These are phyloP conservation scores for Chalciporus chontae DNA, from an alignment of 768 basidiomycete species.

Conservation along the genomic window DNA sequence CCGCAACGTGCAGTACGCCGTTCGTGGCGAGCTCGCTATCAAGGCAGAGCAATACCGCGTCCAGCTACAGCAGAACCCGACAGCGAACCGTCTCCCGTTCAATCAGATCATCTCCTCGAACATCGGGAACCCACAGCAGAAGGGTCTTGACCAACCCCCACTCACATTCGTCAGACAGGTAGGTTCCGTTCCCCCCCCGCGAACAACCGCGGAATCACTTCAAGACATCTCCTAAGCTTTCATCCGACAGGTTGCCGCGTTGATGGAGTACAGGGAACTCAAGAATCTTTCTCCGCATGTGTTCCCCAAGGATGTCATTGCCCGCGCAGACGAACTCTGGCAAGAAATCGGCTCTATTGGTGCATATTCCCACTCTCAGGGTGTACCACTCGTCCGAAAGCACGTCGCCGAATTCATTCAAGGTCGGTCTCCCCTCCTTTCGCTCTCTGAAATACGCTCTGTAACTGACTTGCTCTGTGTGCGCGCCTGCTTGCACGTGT, in stretches of 20 bases:
- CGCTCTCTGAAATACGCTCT: neutral
- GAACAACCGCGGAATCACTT: neutral
- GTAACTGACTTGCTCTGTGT: slow-evolving; percentile 3
- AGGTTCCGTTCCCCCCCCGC: slow-evolving; percentile 16
- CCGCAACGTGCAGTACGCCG: slow-evolving; percentile 90
- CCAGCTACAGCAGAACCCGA: slow-evolving; percentile 51
- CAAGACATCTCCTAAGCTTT: slow-evolving; percentile 4
- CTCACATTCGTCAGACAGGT: slow-evolving; percentile 93
- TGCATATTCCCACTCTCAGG: slow-evolving; percentile 95
- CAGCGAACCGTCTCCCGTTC: slow-evolving; percentile 67
- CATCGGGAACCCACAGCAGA: slow-evolving; percentile 98
- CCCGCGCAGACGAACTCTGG: slow-evolving; percentile 76
- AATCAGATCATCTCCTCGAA: slow-evolving; percentile 88
- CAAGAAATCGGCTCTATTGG: slow-evolving; percentile 89
- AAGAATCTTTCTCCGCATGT: slow-evolving; percentile 68
- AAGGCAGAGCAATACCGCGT: slow-evolving; percentile 83
- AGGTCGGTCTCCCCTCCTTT: slow-evolving; percentile 43
- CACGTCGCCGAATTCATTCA: slow-evolving; percentile 88
- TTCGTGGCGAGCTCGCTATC: slow-evolving; percentile 95
- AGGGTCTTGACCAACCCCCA: slow-evolving; percentile 88
- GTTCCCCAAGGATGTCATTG: slow-evolving; percentile 85
- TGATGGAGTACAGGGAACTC: slow-evolving; percentile 90
- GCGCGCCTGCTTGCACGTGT: neutral
- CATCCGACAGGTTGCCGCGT: slow-evolving; percentile 66
- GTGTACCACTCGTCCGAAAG: slow-evolving; percentile 82